These are phyloP conservation scores for Pinus albicaulis DNA, from an alignment of 75 land plant genomes.

Conservation along the genomic window DNA sequence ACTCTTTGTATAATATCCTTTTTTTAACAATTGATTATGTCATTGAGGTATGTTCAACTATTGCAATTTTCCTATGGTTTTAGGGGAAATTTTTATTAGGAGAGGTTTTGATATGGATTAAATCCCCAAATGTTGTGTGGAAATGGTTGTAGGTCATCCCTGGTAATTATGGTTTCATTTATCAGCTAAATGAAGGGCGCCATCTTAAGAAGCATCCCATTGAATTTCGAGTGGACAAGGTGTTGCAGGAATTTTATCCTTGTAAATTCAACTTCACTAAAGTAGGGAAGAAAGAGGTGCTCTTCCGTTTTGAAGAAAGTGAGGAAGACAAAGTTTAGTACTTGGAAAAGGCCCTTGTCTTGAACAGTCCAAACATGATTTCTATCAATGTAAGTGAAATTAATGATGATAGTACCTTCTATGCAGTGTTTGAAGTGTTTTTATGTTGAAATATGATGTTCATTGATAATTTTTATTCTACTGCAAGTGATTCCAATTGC, in stretches of 20 bases:
- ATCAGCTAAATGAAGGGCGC: slow-evolving; percentile 95
- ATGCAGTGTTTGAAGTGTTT: neutral
- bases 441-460: neutral
- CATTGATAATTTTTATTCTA: slow-evolving; percentile 4
- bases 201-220: slow-evolving; percentile 94
- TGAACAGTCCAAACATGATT: slow-evolving; percentile 67
- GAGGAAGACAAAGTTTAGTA: slow-evolving; percentile 24
- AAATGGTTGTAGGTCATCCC: slow-evolving; percentile 64
- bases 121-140: too few relatives aligned
- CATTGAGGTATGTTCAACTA: neutral
- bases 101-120: neutral
- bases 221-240: slow-evolving; percentile 92
- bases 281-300: slow-evolving; percentile 89
- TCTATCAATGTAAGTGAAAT: slow-evolving; percentile 77
- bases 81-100: neutral
- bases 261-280: slow-evolving; percentile 97
- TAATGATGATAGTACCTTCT: too few relatives aligned
- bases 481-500: slow-evolving; percentile 94
- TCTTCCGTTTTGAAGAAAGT: slow-evolving; percentile 77
- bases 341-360: slow-evolving; percentile 42
- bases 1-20: neutral
- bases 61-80: neutral
- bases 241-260: slow-evolving; percentile 82
- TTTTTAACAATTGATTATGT: too few relatives aligned
- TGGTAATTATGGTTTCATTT: slow-evolving; percentile 83